These are phyloP conservation scores for Oryza punctata DNA, from an alignment of 176 grass and related monocot genomes.

Conservation along the genomic window DNA sequence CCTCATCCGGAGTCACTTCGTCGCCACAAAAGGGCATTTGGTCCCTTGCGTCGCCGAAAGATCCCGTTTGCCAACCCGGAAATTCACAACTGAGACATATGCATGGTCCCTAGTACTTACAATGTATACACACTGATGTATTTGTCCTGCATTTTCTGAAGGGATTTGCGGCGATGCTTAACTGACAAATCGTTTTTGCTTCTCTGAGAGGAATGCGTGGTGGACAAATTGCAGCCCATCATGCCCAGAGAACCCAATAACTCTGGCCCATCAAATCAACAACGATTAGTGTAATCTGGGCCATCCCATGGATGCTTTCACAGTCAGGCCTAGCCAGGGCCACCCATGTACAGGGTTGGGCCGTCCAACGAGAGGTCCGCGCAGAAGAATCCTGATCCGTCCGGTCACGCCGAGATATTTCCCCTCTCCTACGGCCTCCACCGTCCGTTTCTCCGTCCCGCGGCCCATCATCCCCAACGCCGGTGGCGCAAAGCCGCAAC, in stretches of 20 bases:
- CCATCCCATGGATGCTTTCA: no score
- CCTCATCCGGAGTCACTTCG: neutral
- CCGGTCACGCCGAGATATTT: conserved; percentile 48
- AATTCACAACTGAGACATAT: neutral
- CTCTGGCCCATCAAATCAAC: neutral
- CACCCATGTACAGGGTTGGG: neutral
- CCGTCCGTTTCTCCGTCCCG: neutral
- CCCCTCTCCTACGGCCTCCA: neutral
- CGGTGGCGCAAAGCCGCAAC: conserved; percentile 34
- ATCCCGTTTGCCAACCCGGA: neutral
- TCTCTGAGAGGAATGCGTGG: neutral
- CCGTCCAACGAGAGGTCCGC: neutral
- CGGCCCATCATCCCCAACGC: neutral
- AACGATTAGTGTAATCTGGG: no score
- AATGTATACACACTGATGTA: no score
- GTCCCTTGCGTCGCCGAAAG: conserved; percentile 6
- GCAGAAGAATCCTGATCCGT: conserved; percentile 25
- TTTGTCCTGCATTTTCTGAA: no score
- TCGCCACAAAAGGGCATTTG: neutral
- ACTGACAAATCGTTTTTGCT: neutral
- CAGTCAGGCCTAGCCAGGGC: no score
- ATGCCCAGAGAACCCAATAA: neutral
- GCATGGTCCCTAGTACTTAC: no score
- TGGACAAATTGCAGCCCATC: neutral
- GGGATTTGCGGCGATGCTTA: neutral